phyloP scores from a whole-genome alignment of 1,284 basidiomycete species.

The Cutaneotrichosporon mucoides region DNA sequence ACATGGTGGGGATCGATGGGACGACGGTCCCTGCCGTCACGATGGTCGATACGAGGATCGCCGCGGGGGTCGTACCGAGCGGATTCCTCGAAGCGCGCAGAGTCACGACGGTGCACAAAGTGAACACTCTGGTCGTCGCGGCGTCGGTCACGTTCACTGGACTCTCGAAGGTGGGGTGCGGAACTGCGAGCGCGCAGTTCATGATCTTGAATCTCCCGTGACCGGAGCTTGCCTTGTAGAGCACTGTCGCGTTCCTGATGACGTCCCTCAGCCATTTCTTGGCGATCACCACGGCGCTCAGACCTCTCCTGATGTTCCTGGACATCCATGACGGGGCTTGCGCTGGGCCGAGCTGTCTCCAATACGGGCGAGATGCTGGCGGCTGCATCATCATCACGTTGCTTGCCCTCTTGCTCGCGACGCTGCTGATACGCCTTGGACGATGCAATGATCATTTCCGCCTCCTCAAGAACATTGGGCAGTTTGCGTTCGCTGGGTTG shows the following conservation, averaged over 20 bases:
- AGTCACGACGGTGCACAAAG: too few relatives aligned
- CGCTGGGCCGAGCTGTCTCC: background rate
- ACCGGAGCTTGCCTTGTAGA: background rate
- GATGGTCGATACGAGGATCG: background rate
- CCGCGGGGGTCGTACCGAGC: background rate
- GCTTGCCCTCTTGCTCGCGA: too few relatives aligned
- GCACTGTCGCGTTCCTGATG: background rate
- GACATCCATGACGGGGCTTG: background rate
- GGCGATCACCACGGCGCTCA: background rate
- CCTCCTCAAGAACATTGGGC: constrained; percentile 19
- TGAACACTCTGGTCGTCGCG: background rate
- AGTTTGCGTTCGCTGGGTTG: background rate
- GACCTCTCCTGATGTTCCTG: background rate
- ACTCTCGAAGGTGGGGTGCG: background rate
- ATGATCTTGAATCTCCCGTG: background rate
- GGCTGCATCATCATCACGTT: too few relatives aligned
- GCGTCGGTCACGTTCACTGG: background rate
- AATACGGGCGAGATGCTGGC: too few relatives aligned
- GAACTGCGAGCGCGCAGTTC: background rate
- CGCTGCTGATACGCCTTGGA: background rate
- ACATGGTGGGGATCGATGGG: background rate
- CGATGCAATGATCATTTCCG: constrained; percentile 28
- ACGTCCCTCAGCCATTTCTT: background rate
- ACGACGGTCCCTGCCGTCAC: background rate
- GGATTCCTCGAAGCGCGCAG: too few relatives aligned